These are phyloP conservation scores for Metroxylon sagu DNA, from an alignment of 176 grass and related monocot species.

Conservation along the genomic window DNA sequence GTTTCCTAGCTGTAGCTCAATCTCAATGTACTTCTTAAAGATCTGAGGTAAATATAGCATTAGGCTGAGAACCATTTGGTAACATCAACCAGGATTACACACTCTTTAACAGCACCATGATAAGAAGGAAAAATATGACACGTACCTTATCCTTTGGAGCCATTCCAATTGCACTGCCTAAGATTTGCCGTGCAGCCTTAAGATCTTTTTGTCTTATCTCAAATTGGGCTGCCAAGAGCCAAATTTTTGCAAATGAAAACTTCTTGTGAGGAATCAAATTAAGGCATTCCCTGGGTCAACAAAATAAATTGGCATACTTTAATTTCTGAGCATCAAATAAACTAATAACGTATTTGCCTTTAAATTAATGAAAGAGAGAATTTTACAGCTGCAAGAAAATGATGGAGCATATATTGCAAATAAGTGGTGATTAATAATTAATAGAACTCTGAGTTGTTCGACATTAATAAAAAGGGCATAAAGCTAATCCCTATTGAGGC, in stretches of 20 bases:
- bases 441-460: too few species aligned
- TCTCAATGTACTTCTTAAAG: constrained; percentile 93
- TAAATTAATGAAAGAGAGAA: too few species aligned
- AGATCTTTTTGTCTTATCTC: constrained; percentile 62
- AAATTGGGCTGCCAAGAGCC: constrained; percentile 78
- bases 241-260: constrained; percentile 75
- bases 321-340: neutral
- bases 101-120: too few species aligned
- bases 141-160: constrained; percentile 76
- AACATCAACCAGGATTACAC: neutral
- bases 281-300: constrained; percentile 34
- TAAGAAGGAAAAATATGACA: neutral
- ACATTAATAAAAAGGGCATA: too few species aligned
- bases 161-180: constrained; percentile 81
- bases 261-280: constrained; percentile 80
- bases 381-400: too few species aligned
- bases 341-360: too few species aligned
- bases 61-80: neutral
- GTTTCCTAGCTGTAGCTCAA: constrained; percentile 67
- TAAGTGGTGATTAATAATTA: too few species aligned
- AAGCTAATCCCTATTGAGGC: too few species aligned
- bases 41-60: constrained; percentile 13
- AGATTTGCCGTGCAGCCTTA: constrained; percentile 37
- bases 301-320: neutral
- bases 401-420: too few species aligned